Percentiles rank a stretch among this genome's conserved stretches.
These are phyloP conservation scores for Setaria viridis DNA, from an alignment of 202 grass and related monocot genomes.

Conservation along the genomic window DNA sequence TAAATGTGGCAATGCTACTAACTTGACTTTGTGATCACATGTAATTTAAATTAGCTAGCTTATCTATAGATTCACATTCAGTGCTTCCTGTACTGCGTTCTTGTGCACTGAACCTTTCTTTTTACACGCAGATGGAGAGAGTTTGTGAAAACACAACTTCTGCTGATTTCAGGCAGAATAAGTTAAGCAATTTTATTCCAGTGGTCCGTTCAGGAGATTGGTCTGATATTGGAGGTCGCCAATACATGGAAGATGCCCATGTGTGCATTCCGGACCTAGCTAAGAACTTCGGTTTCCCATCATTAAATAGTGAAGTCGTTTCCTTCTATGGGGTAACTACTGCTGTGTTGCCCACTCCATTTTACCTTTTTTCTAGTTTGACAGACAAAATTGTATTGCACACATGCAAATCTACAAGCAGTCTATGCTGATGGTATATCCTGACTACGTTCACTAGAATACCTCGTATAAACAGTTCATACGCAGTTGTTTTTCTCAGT, in stretches of 20 bases:
- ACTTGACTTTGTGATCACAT: conserved; percentile 35
- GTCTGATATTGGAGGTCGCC: conserved; percentile 78
- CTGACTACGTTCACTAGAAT: not conserved
- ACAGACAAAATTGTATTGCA: not conserved
- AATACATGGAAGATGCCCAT: conserved; percentile 91
- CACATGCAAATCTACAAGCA: not conserved
- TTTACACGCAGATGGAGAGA: conserved; percentile 72
- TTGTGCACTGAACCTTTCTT: conserved; percentile 35
- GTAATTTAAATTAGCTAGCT: conserved; percentile 9
- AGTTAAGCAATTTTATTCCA: conserved; percentile 63
- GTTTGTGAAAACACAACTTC: conserved; percentile 78
- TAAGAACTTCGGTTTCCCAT: conserved; percentile 61
- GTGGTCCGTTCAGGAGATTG: conserved; percentile 78
- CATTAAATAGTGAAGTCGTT: conserved; percentile 58
- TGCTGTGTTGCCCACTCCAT: not conserved
- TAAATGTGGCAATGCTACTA: conserved; percentile 43
- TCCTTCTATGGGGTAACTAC: conserved; percentile 86
- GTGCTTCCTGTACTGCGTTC: conserved; percentile 22
- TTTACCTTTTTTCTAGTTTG: conserved; percentile 14
- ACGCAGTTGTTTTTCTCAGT: not conserved
- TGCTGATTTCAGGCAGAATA: conserved; percentile 62
- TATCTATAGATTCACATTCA: conserved; percentile 3
- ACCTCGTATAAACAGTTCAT: not conserved
- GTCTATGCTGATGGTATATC: conserved; percentile 4
- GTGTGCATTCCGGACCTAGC: conserved; percentile 88